Conservation (phyloP, 2,329 filamentous ascomycete species). For the Botrytis deweyae region DNA sequence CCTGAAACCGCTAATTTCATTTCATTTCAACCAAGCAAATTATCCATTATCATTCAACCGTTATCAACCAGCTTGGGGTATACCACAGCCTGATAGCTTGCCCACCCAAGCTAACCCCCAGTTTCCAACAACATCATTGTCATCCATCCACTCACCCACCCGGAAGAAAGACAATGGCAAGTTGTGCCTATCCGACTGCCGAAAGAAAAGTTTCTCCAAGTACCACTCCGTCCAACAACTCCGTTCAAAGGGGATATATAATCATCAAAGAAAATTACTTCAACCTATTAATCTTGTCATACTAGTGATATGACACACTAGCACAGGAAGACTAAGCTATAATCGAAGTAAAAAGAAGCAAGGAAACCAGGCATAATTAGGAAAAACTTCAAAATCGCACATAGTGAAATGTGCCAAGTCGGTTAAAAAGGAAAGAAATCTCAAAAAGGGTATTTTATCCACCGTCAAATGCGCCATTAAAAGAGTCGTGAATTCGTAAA, state of each 20-base stretch:
- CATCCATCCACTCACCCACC: neutral
- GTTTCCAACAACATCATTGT: neutral
- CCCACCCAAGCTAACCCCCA: neutral
- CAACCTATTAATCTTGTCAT: neutral
- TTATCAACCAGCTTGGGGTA: neutral
- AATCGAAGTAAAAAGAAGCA: neutral
- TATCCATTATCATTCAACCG: neutral
- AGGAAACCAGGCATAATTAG: neutral
- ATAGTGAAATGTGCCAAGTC: neutral
- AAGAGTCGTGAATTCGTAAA: conserved; percentile 9
- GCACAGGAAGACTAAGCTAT: neutral
- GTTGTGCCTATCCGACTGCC: neutral
- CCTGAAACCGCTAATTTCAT: neutral
- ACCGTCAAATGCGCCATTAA: neutral
- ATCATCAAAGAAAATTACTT: neutral
- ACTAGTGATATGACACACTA: neutral
- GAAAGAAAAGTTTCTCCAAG: neutral
- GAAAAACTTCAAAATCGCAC: neutral
- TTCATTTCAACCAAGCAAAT: neutral
- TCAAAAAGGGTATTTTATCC: conserved; percentile 2
- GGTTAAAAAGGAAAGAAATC: neutral
- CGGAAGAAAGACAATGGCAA: neutral
- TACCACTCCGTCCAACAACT: neutral
- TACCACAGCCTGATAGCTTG: neutral
- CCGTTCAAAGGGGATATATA: neutral